Evolutionary conservation across 2,329 filamentous ascomycete species (phyloP).

Genomic region (Exophiala calicioides): DNA sequence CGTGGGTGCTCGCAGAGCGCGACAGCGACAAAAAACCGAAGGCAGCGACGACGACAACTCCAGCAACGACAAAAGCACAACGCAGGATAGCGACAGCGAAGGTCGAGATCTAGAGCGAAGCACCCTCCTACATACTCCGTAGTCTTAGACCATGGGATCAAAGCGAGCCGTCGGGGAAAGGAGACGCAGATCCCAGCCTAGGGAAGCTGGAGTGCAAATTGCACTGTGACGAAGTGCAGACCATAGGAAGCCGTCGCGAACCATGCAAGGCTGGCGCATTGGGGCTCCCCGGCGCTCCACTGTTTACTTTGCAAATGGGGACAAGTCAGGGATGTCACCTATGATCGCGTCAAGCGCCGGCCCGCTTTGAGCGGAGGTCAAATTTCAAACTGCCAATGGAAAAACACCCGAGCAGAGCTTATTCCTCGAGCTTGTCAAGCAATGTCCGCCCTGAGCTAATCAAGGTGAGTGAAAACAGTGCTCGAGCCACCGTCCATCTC

Average conservation of each 20-base stretch:
- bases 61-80: constrained; percentile 19
- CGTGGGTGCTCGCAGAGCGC: constrained; percentile 30
- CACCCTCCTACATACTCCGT: no score
- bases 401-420: constrained; percentile 21
- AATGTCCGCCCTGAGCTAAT: constrained; percentile 21
- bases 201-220: constrained; percentile 19
- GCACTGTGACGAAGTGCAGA: constrained; percentile 19
- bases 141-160: not conserved
- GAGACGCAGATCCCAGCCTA: constrained; percentile 18
- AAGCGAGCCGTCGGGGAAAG: constrained; percentile 14
- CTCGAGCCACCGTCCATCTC: constrained; percentile 6
- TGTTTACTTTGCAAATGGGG: constrained; percentile 26
- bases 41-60: constrained; percentile 21
- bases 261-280: constrained; percentile 29
- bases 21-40: constrained; percentile 18
- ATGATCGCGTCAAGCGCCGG: constrained; percentile 17
- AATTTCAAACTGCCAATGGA: constrained; percentile 25
- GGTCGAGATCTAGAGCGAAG: not conserved
- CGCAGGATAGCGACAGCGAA: constrained; percentile 4
- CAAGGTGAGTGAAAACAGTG: constrained; percentile 6
- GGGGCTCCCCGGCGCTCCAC: constrained; percentile 11
- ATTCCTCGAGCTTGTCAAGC: constrained; percentile 17
- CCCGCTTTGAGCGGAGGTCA: constrained; percentile 17
- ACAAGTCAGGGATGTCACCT: constrained; percentile 19
- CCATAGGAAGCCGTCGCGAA: constrained; percentile 13